Conservation (phyloP, 345 rosid genomes). For the Aquilaria sinensis region DNA sequence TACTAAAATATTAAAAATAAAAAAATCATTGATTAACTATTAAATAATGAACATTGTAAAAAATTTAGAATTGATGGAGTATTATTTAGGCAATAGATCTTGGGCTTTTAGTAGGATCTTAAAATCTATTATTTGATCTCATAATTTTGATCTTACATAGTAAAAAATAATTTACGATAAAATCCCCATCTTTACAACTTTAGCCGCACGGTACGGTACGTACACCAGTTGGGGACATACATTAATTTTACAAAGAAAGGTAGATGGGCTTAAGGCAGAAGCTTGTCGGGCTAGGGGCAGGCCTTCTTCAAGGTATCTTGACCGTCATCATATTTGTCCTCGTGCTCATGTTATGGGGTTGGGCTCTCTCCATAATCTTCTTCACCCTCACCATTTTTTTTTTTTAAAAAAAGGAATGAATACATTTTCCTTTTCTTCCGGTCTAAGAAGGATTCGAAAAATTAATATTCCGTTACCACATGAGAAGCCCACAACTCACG, state of each 20-base stretch:
- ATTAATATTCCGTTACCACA: slow-evolving; percentile 23
- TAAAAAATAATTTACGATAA: no score
- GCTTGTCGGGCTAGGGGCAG: slow-evolving; percentile 14
- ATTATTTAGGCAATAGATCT: no score
- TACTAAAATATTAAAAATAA: no score
- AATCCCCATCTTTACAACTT: no score
- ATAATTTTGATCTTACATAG: no score
- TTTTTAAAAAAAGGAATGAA: not conserved
- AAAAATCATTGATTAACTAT: no score
- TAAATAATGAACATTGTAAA: no score
- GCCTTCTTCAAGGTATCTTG: not conserved
- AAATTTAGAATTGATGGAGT: no score
- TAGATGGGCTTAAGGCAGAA: slow-evolving; percentile 24
- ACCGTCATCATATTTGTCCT: not conserved
- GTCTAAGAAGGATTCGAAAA: slow-evolving; percentile 9
- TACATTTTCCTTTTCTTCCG: not conserved
- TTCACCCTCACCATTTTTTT: not conserved
- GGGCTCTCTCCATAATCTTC: not conserved
- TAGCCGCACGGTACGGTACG: no score
- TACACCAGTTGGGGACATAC: no score
- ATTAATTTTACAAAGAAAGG: not conserved
- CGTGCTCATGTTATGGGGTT: not conserved
- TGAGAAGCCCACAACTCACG: slow-evolving; percentile 28
- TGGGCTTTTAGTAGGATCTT: no score
- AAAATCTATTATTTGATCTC: no score